Conservation (phyloP, 1,284 basidiomycete genomes). For the Cutaneotrichosporon dermatis region DNA sequence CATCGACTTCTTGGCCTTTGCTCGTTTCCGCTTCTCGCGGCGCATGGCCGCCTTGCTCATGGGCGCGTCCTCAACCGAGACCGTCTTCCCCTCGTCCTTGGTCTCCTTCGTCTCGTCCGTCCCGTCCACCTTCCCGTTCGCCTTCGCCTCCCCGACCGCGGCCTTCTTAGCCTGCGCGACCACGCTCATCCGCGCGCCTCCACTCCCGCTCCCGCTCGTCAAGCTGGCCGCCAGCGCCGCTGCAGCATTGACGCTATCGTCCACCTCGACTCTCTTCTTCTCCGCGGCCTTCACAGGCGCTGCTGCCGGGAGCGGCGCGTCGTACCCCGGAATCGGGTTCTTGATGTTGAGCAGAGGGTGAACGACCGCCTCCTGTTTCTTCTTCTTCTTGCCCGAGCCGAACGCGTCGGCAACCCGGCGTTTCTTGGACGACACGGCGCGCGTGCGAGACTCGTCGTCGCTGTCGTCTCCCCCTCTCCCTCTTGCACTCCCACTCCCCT, state of each 20-base stretch:
- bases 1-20: no score
- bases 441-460: slow-evolving; percentile 21
- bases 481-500: no score
- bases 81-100: not conserved
- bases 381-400: slow-evolving; percentile 23
- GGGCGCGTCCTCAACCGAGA: no score
- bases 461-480: slow-evolving; percentile 1
- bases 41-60: slow-evolving; percentile 22
- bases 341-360: slow-evolving; percentile 12
- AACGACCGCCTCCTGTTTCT: not conserved
- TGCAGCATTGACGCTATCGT: not conserved
- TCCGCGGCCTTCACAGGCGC: not conserved
- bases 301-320: not conserved
- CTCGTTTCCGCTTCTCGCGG: slow-evolving; percentile 24
- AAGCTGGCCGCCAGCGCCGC: not conserved
- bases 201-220: not conserved
- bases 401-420: slow-evolving; percentile 25
- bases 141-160: not conserved
- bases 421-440: slow-evolving; percentile 23
- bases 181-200: not conserved
- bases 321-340: slow-evolving; percentile 18
- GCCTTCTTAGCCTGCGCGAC: slow-evolving; percentile 1
- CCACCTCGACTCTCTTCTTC: not conserved
- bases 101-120: slow-evolving; percentile 6
- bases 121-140: not conserved